These are phyloP conservation scores for Lactarius evosmus DNA, from an alignment of 768 basidiomycete species.

Conservation along the genomic window DNA sequence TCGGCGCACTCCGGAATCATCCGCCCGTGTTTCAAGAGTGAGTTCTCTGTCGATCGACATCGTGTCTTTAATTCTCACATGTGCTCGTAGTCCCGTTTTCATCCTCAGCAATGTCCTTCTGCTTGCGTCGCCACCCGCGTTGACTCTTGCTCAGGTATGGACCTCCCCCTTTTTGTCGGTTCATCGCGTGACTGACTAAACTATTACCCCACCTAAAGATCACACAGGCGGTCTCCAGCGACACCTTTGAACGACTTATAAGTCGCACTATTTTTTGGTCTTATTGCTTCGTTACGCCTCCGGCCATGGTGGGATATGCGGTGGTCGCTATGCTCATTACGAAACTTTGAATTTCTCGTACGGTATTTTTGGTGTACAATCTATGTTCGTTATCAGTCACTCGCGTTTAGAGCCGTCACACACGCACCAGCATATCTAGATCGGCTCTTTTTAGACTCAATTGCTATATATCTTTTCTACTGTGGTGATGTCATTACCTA, in stretches of 20 bases:
- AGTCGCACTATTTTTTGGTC: slow-evolving; percentile 91
- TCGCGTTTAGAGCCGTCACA: not conserved
- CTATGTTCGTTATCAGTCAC: not conserved
- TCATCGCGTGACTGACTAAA: slow-evolving; percentile 38
- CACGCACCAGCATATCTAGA: not conserved
- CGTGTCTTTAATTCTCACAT: slow-evolving; percentile 12
- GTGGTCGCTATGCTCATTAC: slow-evolving; percentile 66
- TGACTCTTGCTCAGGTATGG: slow-evolving; percentile 58
- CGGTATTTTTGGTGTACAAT: slow-evolving; percentile 10
- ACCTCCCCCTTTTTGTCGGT: not conserved
- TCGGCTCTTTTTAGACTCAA: not conserved
- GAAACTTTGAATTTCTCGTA: slow-evolving; percentile 41
- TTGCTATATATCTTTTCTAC: slow-evolving; percentile 4
- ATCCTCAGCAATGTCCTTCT: slow-evolving; percentile 82
- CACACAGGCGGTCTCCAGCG: slow-evolving; percentile 80
- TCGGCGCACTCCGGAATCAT: slow-evolving; percentile 55
- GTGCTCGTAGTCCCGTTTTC: slow-evolving; percentile 67
- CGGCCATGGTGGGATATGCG: slow-evolving; percentile 74
- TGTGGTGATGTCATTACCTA: no score
- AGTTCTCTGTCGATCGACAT: slow-evolving; percentile 35
- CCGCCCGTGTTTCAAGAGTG: slow-evolving; percentile 73
- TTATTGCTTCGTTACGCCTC: slow-evolving; percentile 86
- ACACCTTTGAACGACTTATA: slow-evolving; percentile 88
- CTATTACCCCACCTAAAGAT: slow-evolving; percentile 44
- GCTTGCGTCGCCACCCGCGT: slow-evolving; percentile 77